Evolutionary conservation across 2,329 filamentous ascomycete genomes (phyloP).

Genomic region (Arthrobotrys conoides): DNA sequence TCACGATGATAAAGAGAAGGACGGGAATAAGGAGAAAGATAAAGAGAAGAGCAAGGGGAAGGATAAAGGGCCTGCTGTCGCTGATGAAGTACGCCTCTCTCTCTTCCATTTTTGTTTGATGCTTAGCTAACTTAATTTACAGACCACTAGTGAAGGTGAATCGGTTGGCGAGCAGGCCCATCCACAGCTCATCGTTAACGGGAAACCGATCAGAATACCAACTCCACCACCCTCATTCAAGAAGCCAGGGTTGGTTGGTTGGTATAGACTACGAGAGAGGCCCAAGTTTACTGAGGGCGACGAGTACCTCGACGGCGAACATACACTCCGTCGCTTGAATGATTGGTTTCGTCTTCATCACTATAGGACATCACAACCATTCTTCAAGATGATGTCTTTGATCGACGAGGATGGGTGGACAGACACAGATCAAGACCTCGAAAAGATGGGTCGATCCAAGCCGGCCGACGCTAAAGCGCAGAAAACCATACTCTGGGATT

Average conservation of each 20-base stretch:
- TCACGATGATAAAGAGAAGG: constrained; percentile 28
- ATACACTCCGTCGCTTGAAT: constrained; percentile 53
- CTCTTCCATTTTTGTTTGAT: background rate
- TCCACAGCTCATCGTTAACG: constrained; percentile 38
- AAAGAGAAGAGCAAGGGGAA: constrained; percentile 11
- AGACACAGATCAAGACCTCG: constrained; percentile 49
- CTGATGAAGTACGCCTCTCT: constrained; percentile 23
- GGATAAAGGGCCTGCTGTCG: constrained; percentile 23
- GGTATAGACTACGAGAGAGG: constrained; percentile 43
- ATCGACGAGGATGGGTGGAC: constrained; percentile 51
- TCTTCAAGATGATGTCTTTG: constrained; percentile 27
- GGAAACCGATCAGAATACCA: constrained; percentile 40
- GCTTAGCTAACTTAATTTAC: constrained; percentile 14
- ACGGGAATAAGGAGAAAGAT: constrained; percentile 6
- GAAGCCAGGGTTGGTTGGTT: constrained; percentile 50
- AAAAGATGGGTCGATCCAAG: constrained; percentile 53
- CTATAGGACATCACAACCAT: constrained; percentile 30
- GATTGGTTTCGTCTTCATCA: constrained; percentile 49
- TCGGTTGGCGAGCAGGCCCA: constrained; percentile 15
- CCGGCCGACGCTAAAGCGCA: constrained; percentile 31
- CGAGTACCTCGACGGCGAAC: constrained; percentile 32
- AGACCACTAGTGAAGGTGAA: constrained; percentile 51
- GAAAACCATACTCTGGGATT: constrained; percentile 51
- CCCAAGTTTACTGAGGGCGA: constrained; percentile 50
- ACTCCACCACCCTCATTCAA: constrained; percentile 42